phyloP scores from a whole-genome alignment of 768 basidiomycete species.

The Amanita fuliginea region DNA sequence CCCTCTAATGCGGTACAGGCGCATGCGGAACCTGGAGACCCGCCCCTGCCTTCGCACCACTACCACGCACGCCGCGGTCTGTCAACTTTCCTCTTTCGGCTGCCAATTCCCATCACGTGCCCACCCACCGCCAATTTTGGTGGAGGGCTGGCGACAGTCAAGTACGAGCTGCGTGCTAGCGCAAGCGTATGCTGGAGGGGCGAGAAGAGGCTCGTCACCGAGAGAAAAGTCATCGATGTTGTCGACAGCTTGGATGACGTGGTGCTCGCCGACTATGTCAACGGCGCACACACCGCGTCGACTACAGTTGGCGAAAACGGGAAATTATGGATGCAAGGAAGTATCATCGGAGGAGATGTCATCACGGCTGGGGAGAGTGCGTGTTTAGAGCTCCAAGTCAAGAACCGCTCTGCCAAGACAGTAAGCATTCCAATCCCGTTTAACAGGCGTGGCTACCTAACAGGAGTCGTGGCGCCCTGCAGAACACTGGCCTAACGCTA shows the following conservation, averaged over 20 bases:
- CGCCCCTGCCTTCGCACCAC: conserved; percentile 52
- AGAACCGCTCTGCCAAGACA: conserved; percentile 76
- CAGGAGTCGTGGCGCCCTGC: background rate
- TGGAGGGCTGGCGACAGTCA: conserved; percentile 52
- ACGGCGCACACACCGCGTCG: conserved; percentile 29
- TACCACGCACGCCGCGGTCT: conserved; percentile 65
- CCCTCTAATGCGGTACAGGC: conserved; percentile 76
- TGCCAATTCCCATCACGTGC: conserved; percentile 55
- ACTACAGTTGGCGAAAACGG: conserved; percentile 68
- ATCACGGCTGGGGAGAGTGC: conserved; percentile 59
- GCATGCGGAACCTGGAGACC: conserved; percentile 45
- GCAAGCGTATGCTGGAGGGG: conserved; percentile 70
- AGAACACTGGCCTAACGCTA: conserved; percentile 63
- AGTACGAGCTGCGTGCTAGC: conserved; percentile 65
- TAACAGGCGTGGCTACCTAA: conserved; percentile 3
- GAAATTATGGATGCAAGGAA: conserved; percentile 69
- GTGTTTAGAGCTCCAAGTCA: conserved; percentile 68
- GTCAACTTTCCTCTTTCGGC: conserved; percentile 73
- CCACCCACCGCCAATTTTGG: conserved; percentile 69
- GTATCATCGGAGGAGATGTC: conserved; percentile 43
- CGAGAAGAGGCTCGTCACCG: conserved; percentile 57
- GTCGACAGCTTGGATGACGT: conserved; percentile 41
- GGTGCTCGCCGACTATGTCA: conserved; percentile 17
- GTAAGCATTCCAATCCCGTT: conserved; percentile 22
- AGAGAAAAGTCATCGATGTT: conserved; percentile 49